Conservation (phyloP, 1,284 basidiomycete species). For the Filobasidium uniguttulatum region DNA sequence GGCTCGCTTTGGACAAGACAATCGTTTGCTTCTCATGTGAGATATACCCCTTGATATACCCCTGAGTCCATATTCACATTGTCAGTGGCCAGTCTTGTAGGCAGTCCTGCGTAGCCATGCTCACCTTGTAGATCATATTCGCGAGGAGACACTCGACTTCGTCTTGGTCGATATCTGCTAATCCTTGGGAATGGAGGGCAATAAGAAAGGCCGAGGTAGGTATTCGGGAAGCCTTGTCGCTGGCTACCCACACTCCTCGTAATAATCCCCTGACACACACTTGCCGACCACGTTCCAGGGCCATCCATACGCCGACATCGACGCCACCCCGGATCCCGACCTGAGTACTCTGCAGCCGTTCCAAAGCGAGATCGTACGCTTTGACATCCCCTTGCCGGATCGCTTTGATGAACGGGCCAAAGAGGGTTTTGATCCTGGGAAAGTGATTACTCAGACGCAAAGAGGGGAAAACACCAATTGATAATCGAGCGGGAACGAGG, state of each 20-base stretch:
- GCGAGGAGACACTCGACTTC: conserved; percentile 90
- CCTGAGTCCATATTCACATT: conserved; percentile 31
- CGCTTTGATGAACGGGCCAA: conserved; percentile 63
- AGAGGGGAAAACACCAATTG: conserved; percentile 72
- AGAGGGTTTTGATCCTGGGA: conserved; percentile 58
- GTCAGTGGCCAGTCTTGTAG: neutral
- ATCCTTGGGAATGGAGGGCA: conserved; percentile 53
- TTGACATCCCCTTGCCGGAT: conserved; percentile 63
- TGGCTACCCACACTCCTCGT: conserved; percentile 71
- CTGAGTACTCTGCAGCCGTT: conserved; percentile 50
- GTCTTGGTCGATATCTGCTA: conserved; percentile 46
- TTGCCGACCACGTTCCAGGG: conserved; percentile 53
- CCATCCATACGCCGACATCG: conserved; percentile 9
- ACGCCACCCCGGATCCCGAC: neutral
- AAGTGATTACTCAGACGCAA: conserved; percentile 52
- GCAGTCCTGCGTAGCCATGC: conserved; percentile 15
- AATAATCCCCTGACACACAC: conserved; percentile 73
- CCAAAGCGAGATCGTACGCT: conserved; percentile 65
- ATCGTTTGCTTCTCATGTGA: conserved; percentile 88
- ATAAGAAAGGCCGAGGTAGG: conserved; percentile 62
- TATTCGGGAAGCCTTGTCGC: conserved; percentile 57
- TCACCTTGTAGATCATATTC: conserved; percentile 73
- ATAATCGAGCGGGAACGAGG: conserved; percentile 72
- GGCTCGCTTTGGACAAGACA: conserved; percentile 64
- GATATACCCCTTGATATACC: conserved; percentile 86